Evolutionary conservation across 2,329 filamentous ascomycete genomes (phyloP).

Genomic region (Penicillium olsonii): DNA sequence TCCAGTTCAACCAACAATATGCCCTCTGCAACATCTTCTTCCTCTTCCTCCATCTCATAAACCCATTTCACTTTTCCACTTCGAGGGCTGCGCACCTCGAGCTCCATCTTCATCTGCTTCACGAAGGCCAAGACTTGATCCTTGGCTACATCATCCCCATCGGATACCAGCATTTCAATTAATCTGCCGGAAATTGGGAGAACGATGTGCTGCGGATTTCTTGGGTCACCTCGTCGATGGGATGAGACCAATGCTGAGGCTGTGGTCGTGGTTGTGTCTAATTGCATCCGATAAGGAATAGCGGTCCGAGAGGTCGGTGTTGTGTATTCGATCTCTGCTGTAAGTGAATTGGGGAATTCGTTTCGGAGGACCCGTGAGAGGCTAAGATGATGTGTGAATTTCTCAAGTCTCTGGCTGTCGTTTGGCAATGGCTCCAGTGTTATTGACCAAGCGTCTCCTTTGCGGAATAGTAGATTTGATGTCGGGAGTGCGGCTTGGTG

Average conservation of each 20-base stretch:
- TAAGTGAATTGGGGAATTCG: constrained; percentile 59
- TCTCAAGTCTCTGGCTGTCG: constrained; percentile 8
- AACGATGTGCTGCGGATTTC: constrained; percentile 54
- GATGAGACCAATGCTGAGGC: constrained; percentile 41
- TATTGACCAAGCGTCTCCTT: constrained; percentile 61
- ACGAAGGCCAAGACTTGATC: constrained; percentile 61
- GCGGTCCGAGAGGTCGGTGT: constrained; percentile 34
- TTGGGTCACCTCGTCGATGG: constrained; percentile 53
- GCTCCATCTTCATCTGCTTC: constrained; percentile 70
- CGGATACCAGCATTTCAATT: constrained; percentile 59
- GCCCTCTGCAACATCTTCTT: constrained; percentile 57
- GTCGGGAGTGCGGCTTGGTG: constrained; percentile 23
- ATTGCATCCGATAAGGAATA: constrained; percentile 48
- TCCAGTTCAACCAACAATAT: constrained; percentile 55
- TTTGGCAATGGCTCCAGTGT: constrained; percentile 42
- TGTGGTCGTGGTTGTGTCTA: constrained; percentile 50
- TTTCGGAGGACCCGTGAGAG: constrained; percentile 59
- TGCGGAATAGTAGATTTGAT: constrained; percentile 54
- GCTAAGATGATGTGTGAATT: constrained; percentile 53
- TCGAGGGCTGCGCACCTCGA: constrained; percentile 58
- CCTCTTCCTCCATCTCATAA: constrained; percentile 53
- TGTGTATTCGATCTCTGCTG: constrained; percentile 56
- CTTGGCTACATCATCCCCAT: constrained; percentile 51
- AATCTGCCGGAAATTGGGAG: constrained; percentile 62
- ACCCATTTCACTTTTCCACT: constrained; percentile 55